phyloP scores from a whole-genome alignment of 441 rosid species.

The Arabidopsis lyrata region DNA sequence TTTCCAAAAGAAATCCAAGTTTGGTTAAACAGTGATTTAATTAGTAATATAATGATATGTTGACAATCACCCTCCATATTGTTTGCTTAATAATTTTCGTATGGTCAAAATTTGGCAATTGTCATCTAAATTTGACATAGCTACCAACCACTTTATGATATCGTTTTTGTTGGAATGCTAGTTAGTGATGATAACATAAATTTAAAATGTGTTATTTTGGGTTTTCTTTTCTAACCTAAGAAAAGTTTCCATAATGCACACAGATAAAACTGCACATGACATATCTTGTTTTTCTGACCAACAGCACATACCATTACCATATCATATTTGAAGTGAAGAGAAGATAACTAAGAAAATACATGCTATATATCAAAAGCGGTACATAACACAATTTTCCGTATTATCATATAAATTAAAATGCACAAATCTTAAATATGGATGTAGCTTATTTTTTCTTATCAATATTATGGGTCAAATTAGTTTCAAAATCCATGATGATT shows the following conservation, averaged over 20 bases:
- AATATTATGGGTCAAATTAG: neutral
- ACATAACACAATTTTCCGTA: neutral
- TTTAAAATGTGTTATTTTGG: no score
- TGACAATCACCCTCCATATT: neutral
- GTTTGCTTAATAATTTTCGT: no score
- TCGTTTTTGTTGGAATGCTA: neutral
- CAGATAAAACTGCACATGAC: neutral
- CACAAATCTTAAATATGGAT: neutral
- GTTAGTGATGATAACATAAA: no score
- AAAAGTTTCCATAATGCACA: neutral
- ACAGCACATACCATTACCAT: neutral
- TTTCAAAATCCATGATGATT: neutral
- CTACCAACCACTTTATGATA: neutral
- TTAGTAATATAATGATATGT: neutral
- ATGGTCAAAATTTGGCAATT: no score
- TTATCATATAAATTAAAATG: neutral
- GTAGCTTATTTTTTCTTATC: neutral
- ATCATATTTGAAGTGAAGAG: neutral
- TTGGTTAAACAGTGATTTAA: neutral
- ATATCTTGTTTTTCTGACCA: neutral
- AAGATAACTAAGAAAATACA: neutral
- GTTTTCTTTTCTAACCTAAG: conserved; percentile 8
- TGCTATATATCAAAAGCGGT: neutral
- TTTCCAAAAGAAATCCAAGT: neutral
- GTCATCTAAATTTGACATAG: neutral